Evolutionary conservation across 805 yeast genomes (phyloP).

Genomic region (Alloascoidea hylecoeti): DNA sequence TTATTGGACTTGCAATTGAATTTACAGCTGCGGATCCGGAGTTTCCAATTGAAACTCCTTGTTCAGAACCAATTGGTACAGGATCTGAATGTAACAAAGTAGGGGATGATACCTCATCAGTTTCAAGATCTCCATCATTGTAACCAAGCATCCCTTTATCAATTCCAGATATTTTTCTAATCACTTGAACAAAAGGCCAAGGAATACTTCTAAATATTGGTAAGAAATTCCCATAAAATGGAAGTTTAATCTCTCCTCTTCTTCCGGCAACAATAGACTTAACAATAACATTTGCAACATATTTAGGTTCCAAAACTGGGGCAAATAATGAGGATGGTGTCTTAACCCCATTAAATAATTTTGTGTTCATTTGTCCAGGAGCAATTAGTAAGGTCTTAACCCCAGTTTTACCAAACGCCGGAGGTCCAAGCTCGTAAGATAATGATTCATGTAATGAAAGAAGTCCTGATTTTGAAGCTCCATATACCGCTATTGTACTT

Average conservation of each 20-base stretch:
- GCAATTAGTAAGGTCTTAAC: constrained; percentile 66
- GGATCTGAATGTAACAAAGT: too few species aligned
- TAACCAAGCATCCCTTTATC: too few species aligned
- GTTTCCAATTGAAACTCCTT: too few species aligned
- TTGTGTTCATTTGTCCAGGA: constrained; percentile 78
- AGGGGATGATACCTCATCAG: too few species aligned
- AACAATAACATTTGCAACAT: constrained; percentile 47
- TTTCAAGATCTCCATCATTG: too few species aligned
- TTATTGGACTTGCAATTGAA: too few species aligned
- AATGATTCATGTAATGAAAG: constrained; percentile 77
- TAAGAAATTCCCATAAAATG: constrained; percentile 62
- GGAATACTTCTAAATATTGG: constrained; percentile 65
- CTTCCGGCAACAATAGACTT: constrained; percentile 43
- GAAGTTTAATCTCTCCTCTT: constrained; percentile 56
- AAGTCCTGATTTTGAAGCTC: constrained; percentile 82
- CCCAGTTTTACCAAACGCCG: constrained; percentile 28
- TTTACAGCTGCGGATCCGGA: too few species aligned
- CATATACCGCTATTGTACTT: constrained; percentile 43
- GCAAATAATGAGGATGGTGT: constrained; percentile 72
- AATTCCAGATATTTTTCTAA: constrained; percentile 51
- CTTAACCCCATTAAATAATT: constrained; percentile 55
- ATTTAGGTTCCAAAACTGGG: constrained; percentile 61
- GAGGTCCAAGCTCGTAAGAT: constrained; percentile 51
- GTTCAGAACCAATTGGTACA: too few species aligned
- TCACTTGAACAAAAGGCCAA: constrained; percentile 46